Percentiles rank a stretch among this genome's conserved stretches.
These are phyloP conservation scores for Coemansia sp. DNA, from an alignment of 192 early-diverging fungal genomes.

Conservation along the genomic window DNA sequence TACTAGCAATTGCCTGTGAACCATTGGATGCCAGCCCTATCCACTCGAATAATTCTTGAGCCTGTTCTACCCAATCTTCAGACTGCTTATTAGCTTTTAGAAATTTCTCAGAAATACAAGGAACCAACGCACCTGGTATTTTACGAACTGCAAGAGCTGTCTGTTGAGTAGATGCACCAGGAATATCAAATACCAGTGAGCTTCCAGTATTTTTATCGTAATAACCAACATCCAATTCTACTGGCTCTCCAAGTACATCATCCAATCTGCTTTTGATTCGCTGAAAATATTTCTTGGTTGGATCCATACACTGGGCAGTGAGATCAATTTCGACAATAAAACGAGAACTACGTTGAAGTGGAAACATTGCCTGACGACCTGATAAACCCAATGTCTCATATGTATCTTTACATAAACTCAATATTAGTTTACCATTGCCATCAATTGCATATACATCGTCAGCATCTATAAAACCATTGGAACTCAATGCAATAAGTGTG, in stretches of 20 bases:
- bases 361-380: constrained; percentile 29
- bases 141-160: neutral
- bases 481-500: constrained; percentile 26
- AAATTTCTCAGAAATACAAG: constrained; percentile 2
- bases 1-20: constrained; percentile 2
- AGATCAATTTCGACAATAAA: constrained; percentile 36
- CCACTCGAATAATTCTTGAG: constrained; percentile 44
- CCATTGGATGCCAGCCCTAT: constrained; percentile 30
- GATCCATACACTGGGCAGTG: constrained; percentile 20
- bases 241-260: constrained; percentile 14
- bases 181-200: constrained; percentile 29
- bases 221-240: constrained; percentile 27
- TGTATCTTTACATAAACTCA: constrained; percentile 49
- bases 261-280: constrained; percentile 23
- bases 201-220: constrained; percentile 22
- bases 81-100: constrained; percentile 1
- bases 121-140: constrained; percentile 5
- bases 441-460: constrained; percentile 53
- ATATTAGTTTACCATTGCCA: constrained; percentile 27
- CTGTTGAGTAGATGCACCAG: constrained; percentile 10
- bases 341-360: constrained; percentile 34
- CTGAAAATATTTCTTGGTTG: constrained; percentile 37
- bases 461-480: constrained; percentile 20
- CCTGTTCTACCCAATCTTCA: constrained; percentile 31
- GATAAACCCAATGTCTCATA: constrained; percentile 36